Base-by-base conservation (phyloP, 805 yeast genomes). In the Yarrowia sp. region DNA sequence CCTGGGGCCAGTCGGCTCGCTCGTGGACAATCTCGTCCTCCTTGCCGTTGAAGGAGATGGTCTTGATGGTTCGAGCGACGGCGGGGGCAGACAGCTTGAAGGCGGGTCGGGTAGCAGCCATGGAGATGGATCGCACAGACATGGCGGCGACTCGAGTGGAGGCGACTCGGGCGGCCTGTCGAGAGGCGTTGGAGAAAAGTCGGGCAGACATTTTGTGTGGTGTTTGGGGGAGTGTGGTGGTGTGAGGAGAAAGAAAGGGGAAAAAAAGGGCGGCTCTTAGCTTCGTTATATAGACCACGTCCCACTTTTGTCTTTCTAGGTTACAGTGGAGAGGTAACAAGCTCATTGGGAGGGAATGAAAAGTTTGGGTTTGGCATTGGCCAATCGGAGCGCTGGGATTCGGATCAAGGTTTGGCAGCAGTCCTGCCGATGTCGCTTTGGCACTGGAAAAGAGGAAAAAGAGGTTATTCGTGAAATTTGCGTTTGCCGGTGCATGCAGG, bases 1-100 rank as follows among this genome's bases (percentile, higher is more conserved):
- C 98, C 82, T 89, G 87, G 83, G 99, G 99, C 99, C 99, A 95
- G 90, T 95, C 99, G 77, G 92, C 89, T 84, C 99, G 91, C 87
- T 95, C 98, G 86, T 95, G 94, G 75, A 95, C 99, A 75, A 89
- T 83, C 86, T 95, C 99, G 65, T 59, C 65, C 77, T 89, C 91
- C 75, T 88, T 86, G 83, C 98, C 98, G 81, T 92, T 97, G 78
- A 95, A 95, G 89, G 92, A 91, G 85, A 95, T 95, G 84, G 91
- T 87, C 87, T 95, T 92, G 79, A 94, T 80, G 84, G 98, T 98
- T 84, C 99, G 91, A 76, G 85, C 82, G 75, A 89, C 88, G 74
- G 77, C 85, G 80, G 78, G 85, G 79, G 81, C 78, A 75, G 85
- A 83, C 75, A 85, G 81, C 71, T 67, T 71, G 70, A 80, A 73